phyloP scores from a whole-genome alignment of 2,329 filamentous ascomycete species.

The Ceratocystis diversiconidia region DNA sequence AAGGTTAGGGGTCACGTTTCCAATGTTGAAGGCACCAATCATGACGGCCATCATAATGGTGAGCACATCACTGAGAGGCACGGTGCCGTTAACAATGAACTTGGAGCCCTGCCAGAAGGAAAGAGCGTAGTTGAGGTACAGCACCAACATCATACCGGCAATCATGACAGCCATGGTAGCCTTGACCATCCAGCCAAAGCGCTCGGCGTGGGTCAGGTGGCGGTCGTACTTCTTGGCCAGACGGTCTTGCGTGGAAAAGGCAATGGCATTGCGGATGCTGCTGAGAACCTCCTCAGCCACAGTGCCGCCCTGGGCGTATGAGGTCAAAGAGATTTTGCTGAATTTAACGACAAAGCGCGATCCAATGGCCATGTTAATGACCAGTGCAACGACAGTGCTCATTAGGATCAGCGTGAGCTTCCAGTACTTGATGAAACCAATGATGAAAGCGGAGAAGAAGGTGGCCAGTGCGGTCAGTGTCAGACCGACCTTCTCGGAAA shows the following conservation, averaged over 20 bases:
- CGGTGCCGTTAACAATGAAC: constrained; percentile 53
- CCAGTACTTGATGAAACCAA: constrained; percentile 85
- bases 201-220: constrained; percentile 59
- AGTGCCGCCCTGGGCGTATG: constrained; percentile 73
- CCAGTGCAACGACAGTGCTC: constrained; percentile 66
- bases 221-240: constrained; percentile 73
- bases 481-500: constrained; percentile 76
- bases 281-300: constrained; percentile 90
- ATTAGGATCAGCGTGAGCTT: constrained; percentile 79
- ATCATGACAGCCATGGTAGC: constrained; percentile 62
- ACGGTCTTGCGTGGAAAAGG: constrained; percentile 86
- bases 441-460: constrained; percentile 78
- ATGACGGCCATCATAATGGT: constrained; percentile 84
- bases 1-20: constrained; percentile 71
- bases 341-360: constrained; percentile 65
- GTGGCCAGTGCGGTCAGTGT: constrained; percentile 64
- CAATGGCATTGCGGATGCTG: constrained; percentile 80
- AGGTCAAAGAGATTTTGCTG: constrained; percentile 61
- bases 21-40: constrained; percentile 83
- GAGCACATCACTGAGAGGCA: constrained; percentile 55
- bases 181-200: constrained; percentile 64
- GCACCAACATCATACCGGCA: constrained; percentile 64
- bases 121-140: constrained; percentile 77
- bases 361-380: constrained; percentile 60
- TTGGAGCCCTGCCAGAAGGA: constrained; percentile 78